phyloP scores from a whole-genome alignment of 495 filamentous ascomycete species.

The Neurospora sp. region DNA sequence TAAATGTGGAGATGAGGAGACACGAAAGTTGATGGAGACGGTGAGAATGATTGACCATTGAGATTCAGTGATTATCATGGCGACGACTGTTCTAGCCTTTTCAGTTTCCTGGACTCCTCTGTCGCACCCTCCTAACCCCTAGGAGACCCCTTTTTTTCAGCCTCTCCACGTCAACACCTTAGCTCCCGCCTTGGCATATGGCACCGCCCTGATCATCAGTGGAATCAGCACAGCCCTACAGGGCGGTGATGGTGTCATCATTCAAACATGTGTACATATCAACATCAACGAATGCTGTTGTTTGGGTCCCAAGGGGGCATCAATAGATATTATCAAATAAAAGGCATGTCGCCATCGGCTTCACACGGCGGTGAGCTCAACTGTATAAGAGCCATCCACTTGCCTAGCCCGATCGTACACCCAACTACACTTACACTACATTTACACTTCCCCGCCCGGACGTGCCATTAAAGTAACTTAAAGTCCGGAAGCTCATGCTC shows the following conservation, averaged over 20 bases:
- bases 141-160: neutral
- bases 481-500: neutral
- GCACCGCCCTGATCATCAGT: neutral
- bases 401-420: neutral
- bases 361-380: neutral
- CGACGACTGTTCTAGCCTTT: neutral
- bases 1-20: constrained; percentile 17
- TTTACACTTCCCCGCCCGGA: neutral
- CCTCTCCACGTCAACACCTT: neutral
- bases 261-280: neutral
- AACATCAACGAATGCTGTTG: neutral
- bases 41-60: neutral
- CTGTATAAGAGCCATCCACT: neutral
- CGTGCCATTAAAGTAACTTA: neutral
- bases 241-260: neutral
- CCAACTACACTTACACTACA: neutral
- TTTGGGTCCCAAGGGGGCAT: neutral
- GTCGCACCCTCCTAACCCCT: neutral
- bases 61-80: neutral
- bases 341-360: neutral
- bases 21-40: neutral
- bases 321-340: neutral
- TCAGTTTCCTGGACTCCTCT: neutral
- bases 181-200: neutral
- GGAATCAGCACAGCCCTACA: neutral